Base-by-base conservation (phyloP, 2,329 filamentous ascomycete species). In the Monilinia fructigena region DNA sequence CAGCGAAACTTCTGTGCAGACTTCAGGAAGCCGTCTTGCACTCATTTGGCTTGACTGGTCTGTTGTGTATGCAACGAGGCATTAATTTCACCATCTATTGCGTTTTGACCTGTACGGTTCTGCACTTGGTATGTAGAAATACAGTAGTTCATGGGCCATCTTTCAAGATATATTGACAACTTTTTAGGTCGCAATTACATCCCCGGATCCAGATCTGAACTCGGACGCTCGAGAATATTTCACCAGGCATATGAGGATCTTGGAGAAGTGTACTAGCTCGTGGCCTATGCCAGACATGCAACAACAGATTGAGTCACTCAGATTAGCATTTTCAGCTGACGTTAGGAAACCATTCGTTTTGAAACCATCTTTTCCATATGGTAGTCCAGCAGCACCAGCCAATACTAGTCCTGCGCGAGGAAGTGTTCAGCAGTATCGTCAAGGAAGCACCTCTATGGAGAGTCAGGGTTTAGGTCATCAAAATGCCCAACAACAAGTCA, bases 31-130 rank as follows among this genome's bases (percentile, higher is more conserved):
- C 89, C 2, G 86, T 96, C 47, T 75, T 96, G 67, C 84, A 89
- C 64, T 85, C 86, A 0, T 96, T 89, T 76, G 92, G 93, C 3
- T 80, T 97, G 68, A 85, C 85, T 20, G 94, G 93, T 0, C 82
- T 98, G 20, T 83, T 95, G 72, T 96, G 89, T 79, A 97, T 97
- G 94, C 89, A 94, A 74, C 86, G 94, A 71, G 94, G 94, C 50
- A 93, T 96, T 76, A 97, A 93, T 78, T 98, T 97, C 74, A 92
- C 92, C 7, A 92, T 98, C n/a, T 98, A 98, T 75, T 88, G 89
- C 66, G 87, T 97, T 35, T 80, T 98, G 55, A 95, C 92, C 0
- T 97, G 93, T 80, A 93, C 94, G 31, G 93, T 97, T 78, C 84
- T 98, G 65, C 93, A 98, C 78, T 79, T 98, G 78, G 94, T 97